phyloP scores from a whole-genome alignment of 2,329 filamentous ascomycete species.

The Aspergillus sp. region DNA sequence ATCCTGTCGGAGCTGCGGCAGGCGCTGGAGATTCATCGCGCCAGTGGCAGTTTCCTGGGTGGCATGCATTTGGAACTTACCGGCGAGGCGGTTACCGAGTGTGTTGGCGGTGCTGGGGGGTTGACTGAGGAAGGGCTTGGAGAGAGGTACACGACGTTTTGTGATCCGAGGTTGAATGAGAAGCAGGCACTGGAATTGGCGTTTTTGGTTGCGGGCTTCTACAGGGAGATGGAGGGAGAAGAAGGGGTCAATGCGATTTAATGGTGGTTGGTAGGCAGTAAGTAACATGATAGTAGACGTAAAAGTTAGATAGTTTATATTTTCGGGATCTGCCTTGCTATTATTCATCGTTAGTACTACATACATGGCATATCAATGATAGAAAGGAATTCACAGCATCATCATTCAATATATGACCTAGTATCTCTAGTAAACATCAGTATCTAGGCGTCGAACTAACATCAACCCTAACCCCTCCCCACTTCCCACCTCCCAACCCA shows the following conservation, averaged over 20 bases:
- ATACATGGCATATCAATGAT: background rate
- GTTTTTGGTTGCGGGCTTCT: constrained; percentile 87
- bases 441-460: background rate
- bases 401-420: too few species aligned
- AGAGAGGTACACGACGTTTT: constrained; percentile 92
- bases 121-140: constrained; percentile 85
- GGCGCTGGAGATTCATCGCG: constrained; percentile 80
- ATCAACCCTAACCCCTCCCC: background rate
- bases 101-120: constrained; percentile 83
- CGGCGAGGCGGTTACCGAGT: constrained; percentile 94
- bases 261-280: background rate
- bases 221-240: constrained; percentile 48
- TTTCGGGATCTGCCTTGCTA: background rate
- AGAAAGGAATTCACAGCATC: too few species aligned
- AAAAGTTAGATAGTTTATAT: background rate
- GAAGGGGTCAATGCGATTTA: constrained; percentile 18
- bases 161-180: constrained; percentile 92
- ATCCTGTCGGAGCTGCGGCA: constrained; percentile 85
- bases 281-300: background rate
- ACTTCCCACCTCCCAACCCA: background rate
- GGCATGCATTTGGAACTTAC: constrained; percentile 95
- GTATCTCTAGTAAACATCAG: too few species aligned
- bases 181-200: constrained; percentile 96
- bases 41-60: constrained; percentile 81
- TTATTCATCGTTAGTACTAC: too few species aligned